A percentile compares a stretch with the other conserved stretches of the same genome.
Evolutionary conservation across 805 yeast genomes (phyloP).

Genomic region (Wickerhamiella vanderwaltii): DNA sequence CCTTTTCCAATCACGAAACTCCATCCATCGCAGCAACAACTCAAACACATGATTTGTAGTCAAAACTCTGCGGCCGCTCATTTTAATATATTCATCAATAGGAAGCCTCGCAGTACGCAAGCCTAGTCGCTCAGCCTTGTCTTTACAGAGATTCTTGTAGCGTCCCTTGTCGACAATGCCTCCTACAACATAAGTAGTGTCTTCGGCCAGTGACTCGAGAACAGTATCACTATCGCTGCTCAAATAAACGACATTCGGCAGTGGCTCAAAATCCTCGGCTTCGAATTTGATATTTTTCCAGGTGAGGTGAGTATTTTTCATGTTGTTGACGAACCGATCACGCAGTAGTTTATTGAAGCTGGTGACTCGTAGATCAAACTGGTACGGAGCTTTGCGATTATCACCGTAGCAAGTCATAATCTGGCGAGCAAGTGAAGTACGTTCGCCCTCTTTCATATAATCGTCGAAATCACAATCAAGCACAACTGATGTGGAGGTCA

Average conservation of each 20-base stretch:
- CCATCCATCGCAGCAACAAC: slow-evolving; percentile 68
- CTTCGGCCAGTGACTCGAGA: slow-evolving; percentile 50
- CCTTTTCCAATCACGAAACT: slow-evolving; percentile 64
- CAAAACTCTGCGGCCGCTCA: slow-evolving; percentile 77
- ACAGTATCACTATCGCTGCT: slow-evolving; percentile 78
- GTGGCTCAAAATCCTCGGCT: slow-evolving; percentile 31
- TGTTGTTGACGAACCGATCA: slow-evolving; percentile 52
- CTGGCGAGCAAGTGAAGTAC: slow-evolving; percentile 63
- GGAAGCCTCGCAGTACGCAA: slow-evolving; percentile 70
- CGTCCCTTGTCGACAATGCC: slow-evolving; percentile 96
- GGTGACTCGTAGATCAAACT: slow-evolving; percentile 47
- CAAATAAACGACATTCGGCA: slow-evolving; percentile 42
- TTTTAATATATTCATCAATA: slow-evolving; percentile 66
- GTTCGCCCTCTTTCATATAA: slow-evolving; percentile 64
- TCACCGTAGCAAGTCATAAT: slow-evolving; percentile 72
- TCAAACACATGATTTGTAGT: slow-evolving; percentile 96
- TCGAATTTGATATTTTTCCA: slow-evolving; percentile 58
- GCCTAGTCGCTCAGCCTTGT: slow-evolving; percentile 67
- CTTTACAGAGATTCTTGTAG: slow-evolving; percentile 63
- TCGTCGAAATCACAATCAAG: slow-evolving; percentile 89
- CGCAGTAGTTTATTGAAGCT: slow-evolving; percentile 56
- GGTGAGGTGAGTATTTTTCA: slow-evolving; percentile 41
- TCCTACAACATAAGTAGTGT: slow-evolving; percentile 74
- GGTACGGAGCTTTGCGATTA: slow-evolving; percentile 47
- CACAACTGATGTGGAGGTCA: slow-evolving; percentile 32